Conservation (phyloP, 2,329 filamentous ascomycete genomes). For the Pseudophaeomoniella oleicola region DNA sequence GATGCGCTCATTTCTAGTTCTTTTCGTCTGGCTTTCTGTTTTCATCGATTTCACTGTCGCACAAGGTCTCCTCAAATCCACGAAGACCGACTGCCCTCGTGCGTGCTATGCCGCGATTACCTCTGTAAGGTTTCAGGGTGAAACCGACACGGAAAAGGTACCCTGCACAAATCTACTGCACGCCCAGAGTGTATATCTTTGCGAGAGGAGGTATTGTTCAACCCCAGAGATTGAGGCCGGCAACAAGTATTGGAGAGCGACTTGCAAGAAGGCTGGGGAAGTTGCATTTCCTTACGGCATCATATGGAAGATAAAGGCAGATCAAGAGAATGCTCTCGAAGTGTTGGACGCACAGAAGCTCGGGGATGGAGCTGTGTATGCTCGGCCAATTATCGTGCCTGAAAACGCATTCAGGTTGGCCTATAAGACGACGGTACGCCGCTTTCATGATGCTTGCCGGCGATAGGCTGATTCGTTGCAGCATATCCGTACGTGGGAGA, state of each 20-base stretch:
- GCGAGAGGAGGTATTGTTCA: constrained; percentile 19
- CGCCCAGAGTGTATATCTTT: too few species aligned
- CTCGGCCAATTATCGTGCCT: constrained; percentile 18
- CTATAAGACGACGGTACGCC: constrained; percentile 19
- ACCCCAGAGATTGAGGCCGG: constrained; percentile 11
- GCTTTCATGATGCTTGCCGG: background rate
- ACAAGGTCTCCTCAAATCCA: too few species aligned
- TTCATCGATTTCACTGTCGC: too few species aligned
- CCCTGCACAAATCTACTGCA: too few species aligned
- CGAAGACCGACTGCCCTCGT: too few species aligned
- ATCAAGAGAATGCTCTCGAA: constrained; percentile 18
- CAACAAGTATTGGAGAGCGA: constrained; percentile 1
- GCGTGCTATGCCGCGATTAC: too few species aligned
- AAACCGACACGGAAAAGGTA: too few species aligned
- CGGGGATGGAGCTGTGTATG: constrained; percentile 7
- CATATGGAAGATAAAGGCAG: constrained; percentile 15
- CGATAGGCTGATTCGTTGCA: constrained; percentile 2
- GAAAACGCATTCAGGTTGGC: constrained; percentile 14
- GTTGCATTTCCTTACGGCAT: constrained; percentile 12
- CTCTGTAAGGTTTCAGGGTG: too few species aligned
- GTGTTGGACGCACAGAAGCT: constrained; percentile 18
- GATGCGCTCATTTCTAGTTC: too few species aligned
- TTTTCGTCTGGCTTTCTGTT: too few species aligned
- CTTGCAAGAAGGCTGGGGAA: constrained; percentile 12
- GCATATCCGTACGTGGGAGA: constrained; percentile 12